Evolutionary conservation across 352 stramenopile species (phyloP), one percentile per base, ranked within the genome.

Genomic region (Phytophthora cajani): DNA sequence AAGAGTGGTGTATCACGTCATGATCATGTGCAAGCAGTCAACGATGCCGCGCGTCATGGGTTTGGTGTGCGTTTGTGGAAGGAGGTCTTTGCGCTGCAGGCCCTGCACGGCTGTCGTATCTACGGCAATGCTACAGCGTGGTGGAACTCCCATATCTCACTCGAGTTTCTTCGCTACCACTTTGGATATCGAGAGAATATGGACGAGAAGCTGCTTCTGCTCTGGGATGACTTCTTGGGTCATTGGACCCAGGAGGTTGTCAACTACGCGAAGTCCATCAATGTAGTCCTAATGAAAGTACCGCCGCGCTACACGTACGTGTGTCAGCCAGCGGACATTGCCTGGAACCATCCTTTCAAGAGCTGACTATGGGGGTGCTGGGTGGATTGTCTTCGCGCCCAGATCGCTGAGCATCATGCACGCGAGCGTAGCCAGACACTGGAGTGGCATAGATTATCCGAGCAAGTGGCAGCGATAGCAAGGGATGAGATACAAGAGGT

Each of bases 331-430:
- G 58, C 58, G 0, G 44, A 64, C 23, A 30, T 64, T 4, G 40
- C 58, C 2, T 64, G 58, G 42, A 55, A 64, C n/a, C n/a, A 56
- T 8, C 40, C 54, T 8, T 61, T 50, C 14, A 38, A 61, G 8
- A 33, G 32, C n/a, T 5, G 17, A 30, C 53, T 59, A 33, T 17
- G 53, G 9, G 9, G 8, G 8, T 12, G 19, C 53, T 59, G 53
- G 53, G 6, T 49, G 8, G 17, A 59, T 12, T 32, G 32, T 4
- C 30, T 59, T 8, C 30, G 33, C 14, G 1, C 16, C 3, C 53
- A 59, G 8, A 19, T 42, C 17, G 51, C 7, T 16, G 16, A 40
- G 2, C 16, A 59, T 11, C 53, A 59, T 12, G 7, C 16, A 6
- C 33, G 7, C 8, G 53, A 49, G 7, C 1, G 9, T 33, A n/a